phyloP scores from a whole-genome alignment of 352 stramenopile genomes.

The Phytophthora ohioensis region DNA sequence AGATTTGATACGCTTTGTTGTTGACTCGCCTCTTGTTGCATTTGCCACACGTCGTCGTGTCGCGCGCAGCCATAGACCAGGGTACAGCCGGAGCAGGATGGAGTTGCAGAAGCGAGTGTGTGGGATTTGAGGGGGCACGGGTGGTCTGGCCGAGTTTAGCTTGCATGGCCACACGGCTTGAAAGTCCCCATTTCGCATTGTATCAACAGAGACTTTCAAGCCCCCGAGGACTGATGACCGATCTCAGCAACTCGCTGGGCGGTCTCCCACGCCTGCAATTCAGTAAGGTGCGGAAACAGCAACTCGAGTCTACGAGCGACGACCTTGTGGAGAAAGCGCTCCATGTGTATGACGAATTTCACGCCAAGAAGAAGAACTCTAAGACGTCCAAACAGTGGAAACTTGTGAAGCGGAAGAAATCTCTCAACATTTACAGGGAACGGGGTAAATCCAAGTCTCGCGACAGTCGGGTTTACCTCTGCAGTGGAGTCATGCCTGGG shows the following conservation, averaged over 20 bases:
- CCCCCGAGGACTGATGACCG: constrained; percentile 5
- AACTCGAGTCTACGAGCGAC: constrained; percentile 62
- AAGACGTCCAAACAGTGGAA: constrained; percentile 56
- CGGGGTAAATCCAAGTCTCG: constrained; percentile 28
- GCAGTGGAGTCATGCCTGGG: constrained; percentile 63
- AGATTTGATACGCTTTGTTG: constrained; percentile 23
- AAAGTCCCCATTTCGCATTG: constrained; percentile 33
- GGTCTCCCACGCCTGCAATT: constrained; percentile 54
- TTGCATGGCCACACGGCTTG: constrained; percentile 22
- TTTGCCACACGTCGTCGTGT: constrained; percentile 15
- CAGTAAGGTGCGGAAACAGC: constrained; percentile 37
- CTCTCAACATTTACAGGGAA: constrained; percentile 65
- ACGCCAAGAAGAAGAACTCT: constrained; percentile 37
- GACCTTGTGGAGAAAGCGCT: constrained; percentile 69
- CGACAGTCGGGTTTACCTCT: constrained; percentile 37
- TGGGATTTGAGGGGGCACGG: constrained; percentile 28
- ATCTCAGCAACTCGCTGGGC: constrained; percentile 24
- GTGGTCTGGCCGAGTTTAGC: constrained; percentile 26
- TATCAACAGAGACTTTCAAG: constrained; percentile 19
- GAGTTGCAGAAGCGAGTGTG: constrained; percentile 21
- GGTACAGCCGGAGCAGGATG: constrained; percentile 4
- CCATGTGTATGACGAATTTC: constrained; percentile 64
- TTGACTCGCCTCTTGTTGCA: constrained; percentile 22
- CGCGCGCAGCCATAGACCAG: constrained; percentile 25
- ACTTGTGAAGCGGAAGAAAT: constrained; percentile 62